Percentiles rank a stretch among this genome's conserved stretches.
These are phyloP conservation scores for Diplodia intermedia DNA, from an alignment of 2,329 filamentous ascomycete genomes.

Conservation along the genomic window DNA sequence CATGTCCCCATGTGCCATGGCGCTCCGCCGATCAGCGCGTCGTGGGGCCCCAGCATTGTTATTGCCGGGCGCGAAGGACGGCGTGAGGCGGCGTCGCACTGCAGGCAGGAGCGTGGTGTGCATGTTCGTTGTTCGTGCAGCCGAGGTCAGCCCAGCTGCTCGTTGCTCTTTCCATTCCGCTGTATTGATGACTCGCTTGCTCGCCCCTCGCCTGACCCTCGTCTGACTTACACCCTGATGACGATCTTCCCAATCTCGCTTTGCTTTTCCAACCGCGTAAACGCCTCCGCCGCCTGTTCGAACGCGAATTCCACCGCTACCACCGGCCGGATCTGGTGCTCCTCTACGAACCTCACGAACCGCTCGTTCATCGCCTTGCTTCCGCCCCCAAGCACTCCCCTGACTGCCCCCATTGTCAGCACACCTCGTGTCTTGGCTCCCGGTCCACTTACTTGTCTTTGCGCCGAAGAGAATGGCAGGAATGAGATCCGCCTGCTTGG, in stretches of 20 bases:
- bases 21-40: not conserved
- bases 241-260: conserved; percentile 40
- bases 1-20: not conserved
- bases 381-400: conserved; percentile 32
- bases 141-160: not conserved
- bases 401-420: not conserved
- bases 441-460: conserved; percentile 34
- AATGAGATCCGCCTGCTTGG: conserved; percentile 33
- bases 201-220: not conserved
- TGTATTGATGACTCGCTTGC: not conserved
- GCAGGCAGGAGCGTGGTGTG: not conserved
- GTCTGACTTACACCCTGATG: conserved; percentile 33
- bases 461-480: conserved; percentile 36
- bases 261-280: conserved; percentile 37
- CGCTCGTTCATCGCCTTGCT: conserved; percentile 36
- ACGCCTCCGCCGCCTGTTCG: conserved; percentile 36
- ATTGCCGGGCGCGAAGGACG: too few species aligned
- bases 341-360: conserved; percentile 37
- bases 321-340: conserved; percentile 38
- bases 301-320: conserved; percentile 37
- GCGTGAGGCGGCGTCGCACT: not conserved
- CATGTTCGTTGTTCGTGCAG: not conserved
- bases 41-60: too few species aligned
- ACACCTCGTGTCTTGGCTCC: not conserved
- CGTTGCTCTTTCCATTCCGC: not conserved